Evolutionary conservation across 2,329 filamentous ascomycete genomes (phyloP).

Genomic region (Sclerotinia sclerotiorum): DNA sequence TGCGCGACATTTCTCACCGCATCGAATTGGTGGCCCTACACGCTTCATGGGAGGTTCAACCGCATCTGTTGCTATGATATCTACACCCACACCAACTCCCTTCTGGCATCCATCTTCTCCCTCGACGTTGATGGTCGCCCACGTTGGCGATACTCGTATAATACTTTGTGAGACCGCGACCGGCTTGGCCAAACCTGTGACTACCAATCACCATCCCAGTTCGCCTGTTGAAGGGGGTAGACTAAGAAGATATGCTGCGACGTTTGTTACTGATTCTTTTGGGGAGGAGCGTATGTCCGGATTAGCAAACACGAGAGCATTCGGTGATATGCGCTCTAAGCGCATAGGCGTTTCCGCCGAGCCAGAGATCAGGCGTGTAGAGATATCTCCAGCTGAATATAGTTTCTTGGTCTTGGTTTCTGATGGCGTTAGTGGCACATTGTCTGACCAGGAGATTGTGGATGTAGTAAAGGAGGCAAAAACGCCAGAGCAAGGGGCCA

Average conservation of each 20-base stretch:
- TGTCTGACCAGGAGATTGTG: slow-evolving; percentile 92
- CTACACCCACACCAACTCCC: slow-evolving; percentile 84
- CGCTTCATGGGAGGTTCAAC: slow-evolving; percentile 95
- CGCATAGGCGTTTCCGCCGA: slow-evolving; percentile 92
- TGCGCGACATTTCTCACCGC: slow-evolving; percentile 52
- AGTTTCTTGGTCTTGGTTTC: slow-evolving; percentile 85
- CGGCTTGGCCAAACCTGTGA: slow-evolving; percentile 76
- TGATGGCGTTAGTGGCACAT: slow-evolving; percentile 83
- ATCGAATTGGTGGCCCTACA: slow-evolving; percentile 68
- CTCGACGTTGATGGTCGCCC: slow-evolving; percentile 79
- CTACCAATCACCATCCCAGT: slow-evolving; percentile 90
- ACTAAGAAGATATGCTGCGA: slow-evolving; percentile 79
- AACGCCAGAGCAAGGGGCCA: slow-evolving; percentile 83
- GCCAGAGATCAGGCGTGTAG: slow-evolving; percentile 78
- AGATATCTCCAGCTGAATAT: slow-evolving; percentile 81
- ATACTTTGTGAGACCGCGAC: slow-evolving; percentile 84
- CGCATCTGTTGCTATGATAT: slow-evolving; percentile 84
- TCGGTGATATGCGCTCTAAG: slow-evolving; percentile 90
- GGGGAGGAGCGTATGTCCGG: slow-evolving; percentile 95
- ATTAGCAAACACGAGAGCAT: slow-evolving; percentile 88
- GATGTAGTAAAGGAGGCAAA: slow-evolving; percentile 92
- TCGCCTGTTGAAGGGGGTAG: slow-evolving; percentile 79
- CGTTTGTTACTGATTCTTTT: slow-evolving; percentile 92
- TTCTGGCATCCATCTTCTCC: slow-evolving; percentile 93
- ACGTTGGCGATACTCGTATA: slow-evolving; percentile 91